These are phyloP conservation scores for Capsicum pubescens DNA, from an alignment of 257 asterid genomes.

Conservation along the genomic window DNA sequence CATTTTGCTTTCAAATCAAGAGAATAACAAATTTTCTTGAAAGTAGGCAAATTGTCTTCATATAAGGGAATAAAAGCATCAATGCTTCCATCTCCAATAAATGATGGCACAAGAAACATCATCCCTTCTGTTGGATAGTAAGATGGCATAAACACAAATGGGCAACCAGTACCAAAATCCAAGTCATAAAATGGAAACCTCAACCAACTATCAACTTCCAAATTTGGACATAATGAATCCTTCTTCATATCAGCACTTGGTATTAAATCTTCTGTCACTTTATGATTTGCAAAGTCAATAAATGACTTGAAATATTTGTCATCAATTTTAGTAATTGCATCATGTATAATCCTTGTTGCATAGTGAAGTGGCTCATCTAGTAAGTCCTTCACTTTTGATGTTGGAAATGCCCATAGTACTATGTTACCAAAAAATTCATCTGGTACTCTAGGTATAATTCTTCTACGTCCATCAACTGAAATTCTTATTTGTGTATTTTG, in stretches of 20 bases:
- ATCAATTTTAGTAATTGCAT: slow-evolving; percentile 52
- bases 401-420: slow-evolving; percentile 81
- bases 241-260: slow-evolving; percentile 61
- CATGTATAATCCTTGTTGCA: slow-evolving; percentile 67
- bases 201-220: slow-evolving; percentile 86
- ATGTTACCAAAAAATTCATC: slow-evolving; percentile 71
- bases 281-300: slow-evolving; percentile 62
- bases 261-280: slow-evolving; percentile 52
- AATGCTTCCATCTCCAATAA: slow-evolving; percentile 70
- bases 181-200: slow-evolving; percentile 81
- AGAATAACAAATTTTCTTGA: slow-evolving; percentile 64
- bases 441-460: slow-evolving; percentile 60
- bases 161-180: slow-evolving; percentile 79
- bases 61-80: slow-evolving; percentile 72
- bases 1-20: slow-evolving; percentile 43
- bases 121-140: slow-evolving; percentile 70
- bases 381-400: slow-evolving; percentile 51
- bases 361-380: slow-evolving; percentile 47
- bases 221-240: slow-evolving; percentile 60
- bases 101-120: slow-evolving; percentile 71
- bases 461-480: slow-evolving; percentile 69
- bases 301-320: slow-evolving; percentile 76
- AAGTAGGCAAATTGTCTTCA: slow-evolving; percentile 47
- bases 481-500: slow-evolving; percentile 63
- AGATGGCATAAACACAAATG: slow-evolving; percentile 76